phyloP scores from a whole-genome alignment of 768 basidiomycete genomes.

The Amylocystis lapponica region DNA sequence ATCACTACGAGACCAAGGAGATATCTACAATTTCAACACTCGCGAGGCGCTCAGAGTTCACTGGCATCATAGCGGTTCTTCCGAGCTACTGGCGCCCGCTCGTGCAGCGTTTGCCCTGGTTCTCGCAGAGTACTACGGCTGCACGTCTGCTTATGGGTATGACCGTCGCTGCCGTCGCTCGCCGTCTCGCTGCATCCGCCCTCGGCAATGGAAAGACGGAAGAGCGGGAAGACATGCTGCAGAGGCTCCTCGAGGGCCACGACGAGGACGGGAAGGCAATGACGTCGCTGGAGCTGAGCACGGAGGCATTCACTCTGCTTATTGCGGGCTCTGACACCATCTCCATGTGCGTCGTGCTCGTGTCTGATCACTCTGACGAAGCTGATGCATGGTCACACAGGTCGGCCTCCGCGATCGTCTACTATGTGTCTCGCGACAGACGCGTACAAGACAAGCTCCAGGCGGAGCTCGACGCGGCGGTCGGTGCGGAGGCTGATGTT shows the following conservation, averaged over 20 bases:
- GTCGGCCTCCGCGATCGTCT: constrained; percentile 1
- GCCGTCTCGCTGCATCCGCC: constrained; percentile 5
- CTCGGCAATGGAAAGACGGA: no score
- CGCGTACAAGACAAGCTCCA: constrained; percentile 4
- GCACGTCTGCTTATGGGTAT: not conserved
- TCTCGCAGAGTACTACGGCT: not conserved
- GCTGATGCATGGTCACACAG: not conserved
- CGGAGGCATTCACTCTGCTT: constrained; percentile 9
- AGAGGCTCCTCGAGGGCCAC: constrained; percentile 6
- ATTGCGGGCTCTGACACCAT: constrained; percentile 14
- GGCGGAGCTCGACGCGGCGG: constrained; percentile 6
- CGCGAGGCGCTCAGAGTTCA: not conserved
- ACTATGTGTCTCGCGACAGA: constrained; percentile 2
- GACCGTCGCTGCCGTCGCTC: constrained; percentile 7
- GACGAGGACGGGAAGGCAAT: constrained; percentile 13
- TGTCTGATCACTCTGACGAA: not conserved
- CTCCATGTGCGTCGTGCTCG: constrained; percentile 9
- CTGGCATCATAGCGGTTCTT: constrained; percentile 2
- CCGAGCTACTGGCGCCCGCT: constrained; percentile 3
- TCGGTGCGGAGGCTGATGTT: not conserved
- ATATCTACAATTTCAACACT: not conserved
- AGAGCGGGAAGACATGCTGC: constrained; percentile 6
- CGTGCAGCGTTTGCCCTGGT: not conserved
- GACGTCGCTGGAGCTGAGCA: constrained; percentile 8
- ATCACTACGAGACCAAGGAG: not conserved